Evolutionary conservation across 192 early-diverging fungal species (phyloP).

Genomic region (Mortierella hygrophila): DNA sequence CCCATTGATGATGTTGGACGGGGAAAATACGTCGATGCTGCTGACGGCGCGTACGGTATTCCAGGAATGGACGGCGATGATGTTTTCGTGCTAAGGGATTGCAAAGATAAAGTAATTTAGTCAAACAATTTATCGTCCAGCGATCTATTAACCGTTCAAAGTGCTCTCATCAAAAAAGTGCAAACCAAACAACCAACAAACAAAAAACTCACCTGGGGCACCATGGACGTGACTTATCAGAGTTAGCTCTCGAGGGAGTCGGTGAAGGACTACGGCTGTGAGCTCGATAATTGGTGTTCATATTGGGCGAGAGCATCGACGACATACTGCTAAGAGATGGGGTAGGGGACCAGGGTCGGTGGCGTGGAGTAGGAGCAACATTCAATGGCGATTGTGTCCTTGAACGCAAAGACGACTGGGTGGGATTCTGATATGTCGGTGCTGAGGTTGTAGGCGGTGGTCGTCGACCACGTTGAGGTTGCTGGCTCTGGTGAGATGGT

Average conservation of each 20-base stretch:
- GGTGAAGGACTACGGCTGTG: conserved; percentile 34
- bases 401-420: neutral
- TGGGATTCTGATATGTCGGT: neutral
- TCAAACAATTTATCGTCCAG: neutral
- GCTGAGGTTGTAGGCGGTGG: conserved; percentile 8
- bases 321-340: conserved; percentile 29
- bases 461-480: conserved; percentile 42
- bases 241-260: conserved; percentile 26
- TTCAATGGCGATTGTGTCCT: conserved; percentile 30
- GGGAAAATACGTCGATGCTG: conserved; percentile 41
- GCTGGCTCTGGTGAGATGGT: conserved; percentile 19
- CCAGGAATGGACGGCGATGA: conserved; percentile 51
- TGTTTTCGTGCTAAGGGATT: conserved; percentile 29
- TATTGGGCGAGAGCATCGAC: conserved; percentile 37
- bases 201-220: conserved; percentile 38
- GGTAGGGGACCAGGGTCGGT: conserved; percentile 41
- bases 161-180: neutral
- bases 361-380: neutral
- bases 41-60: conserved; percentile 36
- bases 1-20: conserved; percentile 29
- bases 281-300: conserved; percentile 19
- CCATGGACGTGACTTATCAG: conserved; percentile 52
- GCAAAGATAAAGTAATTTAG: neutral
- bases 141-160: neutral
- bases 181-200: neutral